Evolutionary conservation across 2,329 filamentous ascomycete species (phyloP).

Genomic region (Ceratocystiopsis brevicomis): DNA sequence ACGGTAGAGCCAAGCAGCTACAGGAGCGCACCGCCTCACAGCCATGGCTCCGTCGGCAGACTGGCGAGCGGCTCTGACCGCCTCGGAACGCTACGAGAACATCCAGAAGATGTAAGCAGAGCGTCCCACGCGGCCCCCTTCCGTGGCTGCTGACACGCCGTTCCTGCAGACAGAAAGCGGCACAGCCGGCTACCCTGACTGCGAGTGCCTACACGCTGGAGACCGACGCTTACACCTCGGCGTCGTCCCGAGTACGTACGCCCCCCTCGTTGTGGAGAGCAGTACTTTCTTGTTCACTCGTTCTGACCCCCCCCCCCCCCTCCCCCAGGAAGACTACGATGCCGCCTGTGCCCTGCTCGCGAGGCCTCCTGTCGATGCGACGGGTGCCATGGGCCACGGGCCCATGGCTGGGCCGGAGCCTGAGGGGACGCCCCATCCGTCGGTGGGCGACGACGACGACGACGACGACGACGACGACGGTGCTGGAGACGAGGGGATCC

Average conservation of each 20-base stretch:
- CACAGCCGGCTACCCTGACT: slow-evolving; percentile 11
- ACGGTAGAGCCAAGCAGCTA: too few species aligned
- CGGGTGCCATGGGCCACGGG: slow-evolving; percentile 1
- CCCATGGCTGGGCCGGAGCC: slow-evolving; percentile 2
- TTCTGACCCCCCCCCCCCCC: background rate
- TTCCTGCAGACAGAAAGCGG: slow-evolving; percentile 7
- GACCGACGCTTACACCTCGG: slow-evolving; percentile 39
- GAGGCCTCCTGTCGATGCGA: background rate
- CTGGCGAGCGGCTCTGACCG: background rate
- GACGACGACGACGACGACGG: slow-evolving; percentile 12
- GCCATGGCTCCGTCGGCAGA: too few species aligned
- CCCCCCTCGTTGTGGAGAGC: too few species aligned
- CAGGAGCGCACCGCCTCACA: too few species aligned
- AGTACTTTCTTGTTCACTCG: background rate
- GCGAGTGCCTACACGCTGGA: slow-evolving; percentile 45
- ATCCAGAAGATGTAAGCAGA: slow-evolving; percentile 1
- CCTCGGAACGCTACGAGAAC: background rate
- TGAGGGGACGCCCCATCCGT: background rate
- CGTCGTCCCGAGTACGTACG: slow-evolving; percentile 34
- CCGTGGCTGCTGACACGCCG: background rate
- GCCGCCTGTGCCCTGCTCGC: slow-evolving; percentile 18
- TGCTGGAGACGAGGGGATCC: slow-evolving; percentile 18
- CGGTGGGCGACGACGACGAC: background rate
- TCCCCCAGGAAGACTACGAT: slow-evolving; percentile 38
- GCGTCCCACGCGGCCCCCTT: too few species aligned